Evolutionary conservation across 2,329 filamentous ascomycete species (phyloP).

Genomic region (Aureobasidium lini): DNA sequence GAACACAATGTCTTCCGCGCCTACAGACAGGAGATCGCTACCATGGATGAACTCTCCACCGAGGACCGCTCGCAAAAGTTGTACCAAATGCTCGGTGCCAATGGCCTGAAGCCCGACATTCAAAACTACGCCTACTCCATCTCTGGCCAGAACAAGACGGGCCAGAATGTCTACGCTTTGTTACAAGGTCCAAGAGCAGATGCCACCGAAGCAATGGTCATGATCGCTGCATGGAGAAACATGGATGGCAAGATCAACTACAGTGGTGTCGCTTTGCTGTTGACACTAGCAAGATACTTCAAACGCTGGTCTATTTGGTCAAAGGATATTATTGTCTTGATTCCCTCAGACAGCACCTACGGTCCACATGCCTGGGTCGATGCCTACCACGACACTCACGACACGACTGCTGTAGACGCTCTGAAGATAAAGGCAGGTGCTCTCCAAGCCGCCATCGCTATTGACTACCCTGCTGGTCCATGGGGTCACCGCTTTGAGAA

Average conservation of each 20-base stretch:
- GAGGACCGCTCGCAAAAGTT: conserved; percentile 57
- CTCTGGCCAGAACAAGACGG: conserved; percentile 63
- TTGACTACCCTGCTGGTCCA: conserved; percentile 68
- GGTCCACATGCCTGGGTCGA: conserved; percentile 96
- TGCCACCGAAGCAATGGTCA: conserved; percentile 91
- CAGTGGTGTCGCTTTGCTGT: conserved; percentile 76
- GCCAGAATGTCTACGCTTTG: conserved; percentile 90
- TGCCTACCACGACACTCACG: conserved; percentile 88
- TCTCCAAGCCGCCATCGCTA: conserved; percentile 83
- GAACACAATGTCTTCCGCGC: conserved; percentile 92
- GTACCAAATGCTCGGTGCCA: conserved; percentile 64
- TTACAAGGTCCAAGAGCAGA: conserved; percentile 90
- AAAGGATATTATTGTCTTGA: conserved; percentile 91
- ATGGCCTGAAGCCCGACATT: conserved; percentile 78
- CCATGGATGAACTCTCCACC: conserved; percentile 40
- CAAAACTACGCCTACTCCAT: conserved; percentile 84
- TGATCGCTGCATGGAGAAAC: conserved; percentile 84
- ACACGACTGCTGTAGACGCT: conserved; percentile 60
- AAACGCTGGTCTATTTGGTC: conserved; percentile 98
- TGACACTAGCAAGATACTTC: conserved; percentile 89
- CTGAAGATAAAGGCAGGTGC: conserved; percentile 87
- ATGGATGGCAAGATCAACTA: conserved; percentile 71
- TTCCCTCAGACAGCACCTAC: conserved; percentile 80
- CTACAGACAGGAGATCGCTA: conserved; percentile 75
- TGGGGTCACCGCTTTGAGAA: conserved; percentile 78